A percentile compares a stretch with the other conserved stretches of the same genome.
Conservation (phyloP, 768 basidiomycete genomes). For the Leccinum fibrillosum region DNA sequence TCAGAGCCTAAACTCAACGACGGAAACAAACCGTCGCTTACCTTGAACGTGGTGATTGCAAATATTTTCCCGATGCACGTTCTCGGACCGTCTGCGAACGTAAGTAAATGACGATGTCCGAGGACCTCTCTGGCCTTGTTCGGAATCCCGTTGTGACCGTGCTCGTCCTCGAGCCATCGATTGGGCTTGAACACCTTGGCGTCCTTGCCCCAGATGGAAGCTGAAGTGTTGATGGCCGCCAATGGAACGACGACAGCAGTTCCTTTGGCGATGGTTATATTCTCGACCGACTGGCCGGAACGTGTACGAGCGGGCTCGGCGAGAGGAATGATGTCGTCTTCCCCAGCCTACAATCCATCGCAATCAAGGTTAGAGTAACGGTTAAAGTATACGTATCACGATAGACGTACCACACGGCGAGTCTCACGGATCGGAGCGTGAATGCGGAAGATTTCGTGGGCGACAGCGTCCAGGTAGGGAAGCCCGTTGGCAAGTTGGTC, state of each 20-base stretch:
- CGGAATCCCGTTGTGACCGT: not conserved
- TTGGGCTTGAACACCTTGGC: not conserved
- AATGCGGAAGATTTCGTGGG: not conserved
- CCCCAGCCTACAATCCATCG: not conserved
- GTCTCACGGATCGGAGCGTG: not conserved
- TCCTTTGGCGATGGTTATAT: not conserved
- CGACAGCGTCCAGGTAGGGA: not conserved
- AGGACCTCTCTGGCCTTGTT: not conserved
- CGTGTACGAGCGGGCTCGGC: not conserved
- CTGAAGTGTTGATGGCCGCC: not conserved
- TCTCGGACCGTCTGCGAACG: not conserved
- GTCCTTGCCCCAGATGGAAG: not conserved
- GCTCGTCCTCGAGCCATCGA: not conserved
- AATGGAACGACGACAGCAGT: not conserved
- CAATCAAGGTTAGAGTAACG: not conserved
- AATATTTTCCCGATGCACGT: not conserved
- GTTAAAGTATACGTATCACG: not conserved
- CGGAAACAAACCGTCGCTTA: not conserved
- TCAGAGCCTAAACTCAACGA: not conserved
- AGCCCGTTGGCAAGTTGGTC: not conserved
- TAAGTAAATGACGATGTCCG: not conserved
- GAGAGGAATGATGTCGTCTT: not conserved
- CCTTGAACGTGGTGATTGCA: not conserved
- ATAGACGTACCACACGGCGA: not conserved
- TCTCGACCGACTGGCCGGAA: not conserved